phyloP scores from a whole-genome alignment of 192 early-diverging fungal species.

The Coemansia sp. region DNA sequence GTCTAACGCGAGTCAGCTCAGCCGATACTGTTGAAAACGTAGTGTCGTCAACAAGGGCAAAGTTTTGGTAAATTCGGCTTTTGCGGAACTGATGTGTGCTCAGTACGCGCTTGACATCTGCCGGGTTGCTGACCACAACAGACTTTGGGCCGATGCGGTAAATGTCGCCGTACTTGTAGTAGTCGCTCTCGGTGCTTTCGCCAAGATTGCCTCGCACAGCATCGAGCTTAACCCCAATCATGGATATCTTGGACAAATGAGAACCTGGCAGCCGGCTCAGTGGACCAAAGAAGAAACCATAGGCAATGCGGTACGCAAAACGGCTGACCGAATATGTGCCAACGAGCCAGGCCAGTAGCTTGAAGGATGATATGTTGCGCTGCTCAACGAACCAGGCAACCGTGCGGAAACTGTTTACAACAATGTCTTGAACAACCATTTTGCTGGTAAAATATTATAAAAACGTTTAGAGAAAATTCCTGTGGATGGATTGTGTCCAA shows the following conservation, averaged over 20 bases:
- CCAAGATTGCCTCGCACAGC: slow-evolving; percentile 11
- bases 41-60: slow-evolving; percentile 17
- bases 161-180: slow-evolving; percentile 42
- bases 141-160: slow-evolving; percentile 25
- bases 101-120: slow-evolving; percentile 24
- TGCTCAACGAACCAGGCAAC: neutral
- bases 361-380: slow-evolving; percentile 4
- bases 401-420: neutral
- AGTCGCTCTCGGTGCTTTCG: slow-evolving; percentile 15
- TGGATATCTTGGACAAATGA: slow-evolving; percentile 16
- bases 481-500: neutral
- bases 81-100: slow-evolving; percentile 32
- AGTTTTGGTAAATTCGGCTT: slow-evolving; percentile 20
- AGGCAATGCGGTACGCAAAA: slow-evolving; percentile 14
- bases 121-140: slow-evolving; percentile 26
- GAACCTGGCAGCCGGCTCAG: slow-evolving; percentile 30
- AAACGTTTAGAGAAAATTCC: neutral
- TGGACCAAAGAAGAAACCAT: slow-evolving; percentile 26
- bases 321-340: slow-evolving; percentile 5
- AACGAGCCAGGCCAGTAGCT: slow-evolving; percentile 1
- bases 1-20: slow-evolving; percentile 16
- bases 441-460: neutral
- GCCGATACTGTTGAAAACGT: slow-evolving; percentile 31
- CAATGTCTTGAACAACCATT: slow-evolving; percentile 4
- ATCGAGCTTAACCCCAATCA: slow-evolving; percentile 7